Conservation (phyloP, 2,329 filamentous ascomycete genomes). For the Penicillium hesseltinei region DNA sequence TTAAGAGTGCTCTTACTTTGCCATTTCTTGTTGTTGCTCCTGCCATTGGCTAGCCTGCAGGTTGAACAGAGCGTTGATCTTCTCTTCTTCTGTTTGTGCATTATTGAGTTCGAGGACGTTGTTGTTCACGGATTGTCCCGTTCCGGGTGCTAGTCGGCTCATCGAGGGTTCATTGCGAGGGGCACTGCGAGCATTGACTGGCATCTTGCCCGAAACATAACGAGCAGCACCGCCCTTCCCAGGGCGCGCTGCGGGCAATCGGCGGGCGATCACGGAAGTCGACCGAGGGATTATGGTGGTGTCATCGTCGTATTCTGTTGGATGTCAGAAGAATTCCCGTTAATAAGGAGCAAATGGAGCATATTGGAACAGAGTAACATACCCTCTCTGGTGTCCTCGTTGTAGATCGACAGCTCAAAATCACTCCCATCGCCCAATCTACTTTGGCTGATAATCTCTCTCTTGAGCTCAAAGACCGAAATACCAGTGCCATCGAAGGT, state of each 20-base stretch:
- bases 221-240: constrained; percentile 88
- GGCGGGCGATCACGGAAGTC: constrained; percentile 85
- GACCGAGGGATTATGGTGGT: constrained; percentile 96
- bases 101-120: constrained; percentile 67
- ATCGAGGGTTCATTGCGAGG: constrained; percentile 62
- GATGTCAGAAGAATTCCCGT: constrained; percentile 19
- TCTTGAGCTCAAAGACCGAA: constrained; percentile 97
- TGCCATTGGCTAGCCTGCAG: constrained; percentile 90
- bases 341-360: constrained; percentile 12
- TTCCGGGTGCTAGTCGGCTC: constrained; percentile 35
- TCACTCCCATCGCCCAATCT: constrained; percentile 93
- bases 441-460: constrained; percentile 94
- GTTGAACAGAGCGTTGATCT: constrained; percentile 87
- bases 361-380: constrained; percentile 39
- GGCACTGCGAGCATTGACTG: constrained; percentile 78
- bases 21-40: constrained; percentile 88
- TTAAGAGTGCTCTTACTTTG: constrained; percentile 57
- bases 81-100: constrained; percentile 89
- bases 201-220: constrained; percentile 96
- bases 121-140: constrained; percentile 47
- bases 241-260: constrained; percentile 77
- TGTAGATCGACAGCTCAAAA: constrained; percentile 92
- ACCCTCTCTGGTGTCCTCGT: constrained; percentile 89
- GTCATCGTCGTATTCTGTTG: constrained; percentile 89
- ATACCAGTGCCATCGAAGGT: constrained; percentile 97